These are phyloP conservation scores for Camellia oleifera DNA, from an alignment of 179 eudicot genomes.

Conservation along the genomic window DNA sequence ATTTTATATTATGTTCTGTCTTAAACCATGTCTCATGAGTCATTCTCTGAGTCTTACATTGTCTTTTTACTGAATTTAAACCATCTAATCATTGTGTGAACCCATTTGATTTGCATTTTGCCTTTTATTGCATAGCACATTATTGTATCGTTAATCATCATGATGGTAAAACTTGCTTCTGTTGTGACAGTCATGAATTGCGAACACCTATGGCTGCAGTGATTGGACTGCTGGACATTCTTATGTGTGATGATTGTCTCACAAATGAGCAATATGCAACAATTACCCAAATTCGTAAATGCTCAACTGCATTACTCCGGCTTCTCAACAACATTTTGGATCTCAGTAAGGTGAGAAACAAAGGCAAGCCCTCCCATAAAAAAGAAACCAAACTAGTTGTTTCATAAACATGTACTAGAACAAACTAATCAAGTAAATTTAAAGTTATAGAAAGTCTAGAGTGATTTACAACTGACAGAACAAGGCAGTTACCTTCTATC, in stretches of 20 bases:
- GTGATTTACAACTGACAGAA: not conserved
- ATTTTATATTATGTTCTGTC: not conserved
- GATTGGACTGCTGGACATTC: constrained; percentile 93
- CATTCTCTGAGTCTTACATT: not conserved
- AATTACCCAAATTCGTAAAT: constrained; percentile 85
- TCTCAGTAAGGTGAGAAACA: constrained; percentile 74
- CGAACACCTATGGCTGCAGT: constrained; percentile 99
- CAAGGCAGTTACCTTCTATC: not conserved
- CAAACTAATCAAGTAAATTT: not conserved
- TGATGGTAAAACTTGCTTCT: constrained; percentile 16
- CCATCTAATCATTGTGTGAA: too few species aligned
- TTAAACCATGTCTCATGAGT: not conserved
- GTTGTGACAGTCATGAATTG: constrained; percentile 76
- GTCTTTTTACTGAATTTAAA: not conserved
- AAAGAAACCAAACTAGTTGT: not conserved
- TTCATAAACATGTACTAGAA: not conserved
- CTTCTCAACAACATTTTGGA: constrained; percentile 96
- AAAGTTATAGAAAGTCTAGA: not conserved
- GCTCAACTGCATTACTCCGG: constrained; percentile 88
- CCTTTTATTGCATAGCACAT: not conserved
- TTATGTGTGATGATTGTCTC: constrained; percentile 77
- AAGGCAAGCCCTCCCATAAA: not conserved
- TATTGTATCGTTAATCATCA: not conserved
- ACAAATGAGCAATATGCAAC: constrained; percentile 83
- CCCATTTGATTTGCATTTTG: not conserved